Base-by-base conservation (phyloP, 1,284 basidiomycete genomes). In the Sporisorium reilianum region DNA sequence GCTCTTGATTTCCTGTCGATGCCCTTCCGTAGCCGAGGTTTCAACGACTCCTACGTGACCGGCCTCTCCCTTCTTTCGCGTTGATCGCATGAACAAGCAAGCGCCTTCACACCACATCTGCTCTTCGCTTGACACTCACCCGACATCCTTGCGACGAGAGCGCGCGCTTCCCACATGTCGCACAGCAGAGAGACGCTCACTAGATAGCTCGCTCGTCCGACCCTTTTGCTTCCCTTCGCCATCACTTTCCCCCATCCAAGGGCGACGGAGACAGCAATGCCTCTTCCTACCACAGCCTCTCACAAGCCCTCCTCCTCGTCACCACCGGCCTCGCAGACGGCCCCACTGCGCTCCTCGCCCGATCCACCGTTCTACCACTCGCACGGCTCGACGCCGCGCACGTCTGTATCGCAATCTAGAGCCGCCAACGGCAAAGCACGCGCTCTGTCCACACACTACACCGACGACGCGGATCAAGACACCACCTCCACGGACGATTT, bases 291-390 rank as follows among this genome's bases (percentile, higher is more conserved):
- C 52, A 48, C 51, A 9, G 36, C 54, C 30, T 36, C 58, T 20
- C 44, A 59, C n/a, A 34, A 41, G 40, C 34, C 52, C 28, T 30
- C 51, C 32, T 49, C 63, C 9, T 34, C 48, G 14, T 54, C 60
- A 18, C 22, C 50, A 6, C 51, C 55, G 4, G 28, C 55, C 5
- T 56, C 61, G 41, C 53, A 55, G 18, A 56, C 44, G 18, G 61
- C 54, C 20, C 67, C 54, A 1, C 34, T 70, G n/a, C 67, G 67
- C 2, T 60, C 67, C 18, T 60, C 61, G 3, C 53, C 56, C 12
- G 61, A 56, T 11, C 67, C 61, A 8, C 61, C 53, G 4, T 75
- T 54, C 26, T 69, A 70, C 58, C 68, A 65, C 20, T 64, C 66
- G 23, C 63, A 75, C 52, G 30, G 57, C 56, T 64, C 65, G 14